A percentile compares a stretch with the other conserved stretches of the same genome.
These are phyloP conservation scores for Diaporthe sp. DNA, from an alignment of 2,329 filamentous ascomycete genomes.

Conservation along the genomic window DNA sequence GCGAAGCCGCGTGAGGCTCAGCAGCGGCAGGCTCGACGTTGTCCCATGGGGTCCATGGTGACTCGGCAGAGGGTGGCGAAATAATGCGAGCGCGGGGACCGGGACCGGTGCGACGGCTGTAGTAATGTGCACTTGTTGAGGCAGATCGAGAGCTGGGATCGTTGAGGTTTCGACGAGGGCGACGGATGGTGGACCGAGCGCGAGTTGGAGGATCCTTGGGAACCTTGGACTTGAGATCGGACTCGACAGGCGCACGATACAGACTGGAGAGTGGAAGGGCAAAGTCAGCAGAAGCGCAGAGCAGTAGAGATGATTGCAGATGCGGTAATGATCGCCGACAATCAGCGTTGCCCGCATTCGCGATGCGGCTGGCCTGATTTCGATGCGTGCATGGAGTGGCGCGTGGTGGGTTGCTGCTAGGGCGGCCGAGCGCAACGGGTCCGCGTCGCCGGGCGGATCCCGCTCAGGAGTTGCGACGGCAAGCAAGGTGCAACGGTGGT, in stretches of 20 bases:
- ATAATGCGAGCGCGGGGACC: conserved; percentile 25
- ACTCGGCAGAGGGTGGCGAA: conserved; percentile 23
- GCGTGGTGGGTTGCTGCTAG: background rate
- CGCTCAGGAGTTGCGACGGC: background rate
- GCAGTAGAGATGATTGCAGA: background rate
- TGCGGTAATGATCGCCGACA: background rate
- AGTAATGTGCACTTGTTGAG: conserved; percentile 28
- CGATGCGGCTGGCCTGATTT: background rate
- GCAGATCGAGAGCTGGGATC: conserved; percentile 17
- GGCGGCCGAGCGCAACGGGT: conserved; percentile 3
- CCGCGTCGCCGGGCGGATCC: background rate
- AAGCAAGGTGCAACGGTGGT: background rate
- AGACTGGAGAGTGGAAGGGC: conserved; percentile 44
- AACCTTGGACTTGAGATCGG: conserved; percentile 47
- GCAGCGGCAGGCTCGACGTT: conserved; percentile 13
- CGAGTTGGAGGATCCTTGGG: conserved; percentile 46
- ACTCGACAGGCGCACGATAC: conserved; percentile 50
- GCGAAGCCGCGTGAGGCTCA: conserved; percentile 12
- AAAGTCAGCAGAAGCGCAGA: conserved; percentile 17
- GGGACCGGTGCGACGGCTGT: conserved; percentile 22
- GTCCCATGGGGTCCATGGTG: conserved; percentile 35
- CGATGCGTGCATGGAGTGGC: background rate
- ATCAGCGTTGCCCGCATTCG: conserved; percentile 23
- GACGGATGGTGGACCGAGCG: conserved; percentile 48
- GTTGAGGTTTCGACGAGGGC: conserved; percentile 35